These are phyloP conservation scores for Cryptococcus maquisensis DNA, from an alignment of 1,284 basidiomycete species.

Conservation along the genomic window DNA sequence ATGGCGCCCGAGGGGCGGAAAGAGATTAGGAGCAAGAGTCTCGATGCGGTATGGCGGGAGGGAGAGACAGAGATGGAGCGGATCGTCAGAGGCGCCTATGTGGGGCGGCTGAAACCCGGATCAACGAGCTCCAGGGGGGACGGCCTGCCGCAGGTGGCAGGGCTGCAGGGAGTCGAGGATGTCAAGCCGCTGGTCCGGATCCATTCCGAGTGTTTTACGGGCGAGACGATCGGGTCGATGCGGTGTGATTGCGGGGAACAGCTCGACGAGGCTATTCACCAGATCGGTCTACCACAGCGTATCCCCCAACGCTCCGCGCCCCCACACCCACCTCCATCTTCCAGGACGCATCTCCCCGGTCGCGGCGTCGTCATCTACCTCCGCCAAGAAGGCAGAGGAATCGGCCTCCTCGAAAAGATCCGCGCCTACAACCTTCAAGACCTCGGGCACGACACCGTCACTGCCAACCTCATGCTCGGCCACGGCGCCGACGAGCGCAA, in stretches of 20 bases:
- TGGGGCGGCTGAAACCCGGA: conserved; percentile 62
- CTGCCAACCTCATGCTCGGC: conserved; percentile 92
- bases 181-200: conserved; percentile 81
- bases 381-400: conserved; percentile 97
- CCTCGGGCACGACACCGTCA: conserved; percentile 95
- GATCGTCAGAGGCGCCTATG: conserved; percentile 87
- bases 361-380: conserved; percentile 96
- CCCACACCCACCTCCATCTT: conserved; percentile 22
- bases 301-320: conserved; percentile 34
- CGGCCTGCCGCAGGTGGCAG: neutral
- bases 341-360: conserved; percentile 53
- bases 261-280: conserved; percentile 89
- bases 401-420: conserved; percentile 92
- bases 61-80: conserved; percentile 91
- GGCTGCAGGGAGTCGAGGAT: conserved; percentile 18
- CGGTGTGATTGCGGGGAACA: conserved; percentile 99
- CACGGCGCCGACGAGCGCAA: conserved; percentile 90
- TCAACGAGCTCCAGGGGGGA: conserved; percentile 13
- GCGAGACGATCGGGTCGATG: conserved; percentile 97
- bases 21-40: conserved; percentile 70
- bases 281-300: conserved; percentile 69
- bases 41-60: conserved; percentile 82
- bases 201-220: conserved; percentile 98
- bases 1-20: conserved; percentile 35
- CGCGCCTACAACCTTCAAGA: conserved; percentile 98